Evolutionary conservation across 148 eudicot species (phyloP), one percentile per base, ranked within the genome.

Genomic region (Silene conica): DNA sequence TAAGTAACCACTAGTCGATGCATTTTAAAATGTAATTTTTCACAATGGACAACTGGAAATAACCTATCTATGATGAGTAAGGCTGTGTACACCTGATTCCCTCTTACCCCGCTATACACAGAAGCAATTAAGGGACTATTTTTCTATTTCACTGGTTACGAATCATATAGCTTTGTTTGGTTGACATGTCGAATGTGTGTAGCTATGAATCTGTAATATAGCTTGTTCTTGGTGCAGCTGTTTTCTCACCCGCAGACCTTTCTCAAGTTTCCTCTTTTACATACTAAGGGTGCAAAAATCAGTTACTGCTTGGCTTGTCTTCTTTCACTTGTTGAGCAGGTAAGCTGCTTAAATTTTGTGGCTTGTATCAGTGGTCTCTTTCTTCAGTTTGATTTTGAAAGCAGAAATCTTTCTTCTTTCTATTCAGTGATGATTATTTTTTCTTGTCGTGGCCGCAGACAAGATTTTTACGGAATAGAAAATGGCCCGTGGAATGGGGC

Each of bases 401-500:
- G 10, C 13, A 77, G 63, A 28, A 58, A 55, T 14, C 34, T 70
- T 26, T 55, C 26, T 21, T 21, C 52, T 5, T 63, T 11, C 52
- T n/a, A 45, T 28, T 69, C 13, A 11, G 22, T 34, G 45, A 13
- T 41, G 45, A 34, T 28, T 41, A 28, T 13, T 31, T 19, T 63
- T 34, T 76, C 28, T 9, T 76, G 15, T 58, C 55, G 13, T 58
- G 55, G 56, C 8, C 66, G 54, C 85, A 96, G 99, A 87, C 99
- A 56, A 85, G 86, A 68, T 89, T 86, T 83, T 74, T 96, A 65
- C 90, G 80, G 77, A 85, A 80, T 58, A 84, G 86, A 76, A 92
- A 87, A 64, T 96, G 96, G 96, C 99, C 99, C 23, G 97, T 90
- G 76, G 99, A 96, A 81, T 96, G 99, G 99, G 97, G 99, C 38